Conservation (phyloP, 805 yeast species). For the Wickerhamomyces hampshirensis region DNA sequence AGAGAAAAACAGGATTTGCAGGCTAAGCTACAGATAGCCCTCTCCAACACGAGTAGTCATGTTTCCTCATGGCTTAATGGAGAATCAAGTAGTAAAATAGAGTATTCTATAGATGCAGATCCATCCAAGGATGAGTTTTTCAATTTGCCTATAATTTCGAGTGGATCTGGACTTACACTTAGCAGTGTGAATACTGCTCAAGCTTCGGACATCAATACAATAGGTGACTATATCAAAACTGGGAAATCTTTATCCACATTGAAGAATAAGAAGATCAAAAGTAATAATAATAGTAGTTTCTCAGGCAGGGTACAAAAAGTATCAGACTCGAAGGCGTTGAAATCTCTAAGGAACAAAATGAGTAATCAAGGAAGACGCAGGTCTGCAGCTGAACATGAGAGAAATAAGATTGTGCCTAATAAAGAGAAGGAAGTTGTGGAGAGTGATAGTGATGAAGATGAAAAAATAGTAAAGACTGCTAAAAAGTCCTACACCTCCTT, state of each 20-base stretch:
- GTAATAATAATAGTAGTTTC: neutral
- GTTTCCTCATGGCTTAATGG: conserved; percentile 21
- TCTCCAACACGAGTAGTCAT: conserved; percentile 13
- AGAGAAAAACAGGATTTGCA: conserved; percentile 22
- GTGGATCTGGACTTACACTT: conserved; percentile 19
- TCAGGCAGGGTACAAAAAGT: neutral
- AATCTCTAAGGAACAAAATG: conserved; percentile 22
- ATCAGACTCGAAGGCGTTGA: conserved; percentile 20
- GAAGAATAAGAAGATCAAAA: conserved; percentile 10
- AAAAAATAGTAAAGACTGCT: conserved; percentile 12
- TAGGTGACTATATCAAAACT: conserved; percentile 24
- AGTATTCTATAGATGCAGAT: too few species aligned
- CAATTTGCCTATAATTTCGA: conserved; percentile 21
- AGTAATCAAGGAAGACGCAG: conserved; percentile 14
- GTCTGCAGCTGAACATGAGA: conserved; percentile 3
- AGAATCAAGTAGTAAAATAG: too few species aligned
- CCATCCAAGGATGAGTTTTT: conserved; percentile 20
- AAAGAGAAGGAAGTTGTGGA: conserved; percentile 6
- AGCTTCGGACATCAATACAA: conserved; percentile 14
- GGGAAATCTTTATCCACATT: conserved; percentile 18
- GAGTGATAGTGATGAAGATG: conserved; percentile 21
- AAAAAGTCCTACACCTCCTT: conserved; percentile 18
- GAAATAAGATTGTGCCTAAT: conserved; percentile 1
- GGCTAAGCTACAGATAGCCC: conserved; percentile 20
- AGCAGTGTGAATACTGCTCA: neutral